Evolutionary conservation across 73 alveolate species (phyloP), one percentile per base, ranked within the genome.

Genomic region (Uronychia binucleata): DNA sequence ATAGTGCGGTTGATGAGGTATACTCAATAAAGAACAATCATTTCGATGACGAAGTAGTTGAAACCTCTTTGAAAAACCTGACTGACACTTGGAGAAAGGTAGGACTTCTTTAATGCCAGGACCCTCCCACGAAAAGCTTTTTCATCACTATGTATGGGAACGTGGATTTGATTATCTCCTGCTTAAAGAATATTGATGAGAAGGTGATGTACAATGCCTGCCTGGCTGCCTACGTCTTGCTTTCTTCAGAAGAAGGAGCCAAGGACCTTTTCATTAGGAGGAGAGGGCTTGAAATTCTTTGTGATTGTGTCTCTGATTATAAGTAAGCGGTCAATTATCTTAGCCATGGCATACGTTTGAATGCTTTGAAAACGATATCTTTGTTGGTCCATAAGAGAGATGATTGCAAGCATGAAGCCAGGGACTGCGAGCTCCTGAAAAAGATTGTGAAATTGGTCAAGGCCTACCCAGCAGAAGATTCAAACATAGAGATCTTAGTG

Each of bases 71-170:
- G 57, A 0, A 26, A 26, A 33, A 75, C 29, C 78, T 85, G 1
- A 77, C 76, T 30, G 57, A 85, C 75, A 75, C 77, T 26, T 85
- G 91, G 91, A 46, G 19, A 46, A 19, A 19, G 19, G 67, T 46
- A 46, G 19, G 67, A 46, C 5, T 46, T 46, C 5, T 46, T 11
- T 46, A 46, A 46, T 27, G 25, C 26, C 76, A 85, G 30, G 81
- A 75, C 58, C 31, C 34, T 14, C 28, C 57, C 34, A 77, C 91
- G 25, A 85, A 79, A 58, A 77, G 86, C 31, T 85, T 85, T 58
- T 85, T 85, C 35, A 77, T 85, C 46, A 85, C 91, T 8, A 25
- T 31, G 34, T 85, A 85, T 85, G 91, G 91, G 13, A 85, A 85
- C 76, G 26, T 85, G 1, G 91, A 85, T 57, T 30, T 33, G 34